Percentiles rank a stretch among this genome's conserved stretches.
phyloP scores from a whole-genome alignment of 225 moss, liverwort and hornwort genomes.

The Polytrichum commune region DNA sequence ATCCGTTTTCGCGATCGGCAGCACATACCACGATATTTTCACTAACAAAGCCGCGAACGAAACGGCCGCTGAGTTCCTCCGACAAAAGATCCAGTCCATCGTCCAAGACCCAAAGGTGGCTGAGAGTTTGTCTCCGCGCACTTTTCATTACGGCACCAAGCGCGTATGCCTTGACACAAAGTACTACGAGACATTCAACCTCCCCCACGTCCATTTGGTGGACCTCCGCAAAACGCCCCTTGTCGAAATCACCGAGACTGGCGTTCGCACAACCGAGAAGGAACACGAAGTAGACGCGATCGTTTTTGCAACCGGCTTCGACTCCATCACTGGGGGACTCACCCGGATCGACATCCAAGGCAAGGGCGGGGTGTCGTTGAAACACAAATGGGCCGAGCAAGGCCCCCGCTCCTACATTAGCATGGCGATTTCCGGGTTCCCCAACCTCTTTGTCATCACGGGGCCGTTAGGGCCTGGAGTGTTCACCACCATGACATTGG shows the following conservation, averaged over 20 bases:
- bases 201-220: conserved; percentile 9
- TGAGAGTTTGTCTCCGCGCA: background rate
- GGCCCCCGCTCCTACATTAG: conserved; percentile 15
- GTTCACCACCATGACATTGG: conserved; percentile 1
- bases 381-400: background rate
- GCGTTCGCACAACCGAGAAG: conserved; percentile 15
- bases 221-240: conserved; percentile 10
- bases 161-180: conserved; percentile 16
- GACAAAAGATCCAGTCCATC: conserved; percentile 22
- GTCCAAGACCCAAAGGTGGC: conserved; percentile 4
- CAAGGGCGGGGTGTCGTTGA: background rate
- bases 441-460: conserved; percentile 23
- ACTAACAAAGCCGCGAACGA: conserved; percentile 20
- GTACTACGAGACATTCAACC: conserved; percentile 17
- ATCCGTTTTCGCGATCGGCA: no score
- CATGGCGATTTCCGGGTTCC: conserved; percentile 17
- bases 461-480: conserved; percentile 28
- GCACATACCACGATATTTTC: conserved; percentile 16
- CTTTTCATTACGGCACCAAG: conserved; percentile 4
- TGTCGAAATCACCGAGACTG: conserved; percentile 1
- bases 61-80: conserved; percentile 18
- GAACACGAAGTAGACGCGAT: conserved; percentile 24
- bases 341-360: conserved; percentile 21
- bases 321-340: conserved; percentile 30
- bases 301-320: conserved; percentile 35